Evolutionary conservation across 192 early-diverging fungal species (phyloP).

Genomic region (Coemansia asiatica): DNA sequence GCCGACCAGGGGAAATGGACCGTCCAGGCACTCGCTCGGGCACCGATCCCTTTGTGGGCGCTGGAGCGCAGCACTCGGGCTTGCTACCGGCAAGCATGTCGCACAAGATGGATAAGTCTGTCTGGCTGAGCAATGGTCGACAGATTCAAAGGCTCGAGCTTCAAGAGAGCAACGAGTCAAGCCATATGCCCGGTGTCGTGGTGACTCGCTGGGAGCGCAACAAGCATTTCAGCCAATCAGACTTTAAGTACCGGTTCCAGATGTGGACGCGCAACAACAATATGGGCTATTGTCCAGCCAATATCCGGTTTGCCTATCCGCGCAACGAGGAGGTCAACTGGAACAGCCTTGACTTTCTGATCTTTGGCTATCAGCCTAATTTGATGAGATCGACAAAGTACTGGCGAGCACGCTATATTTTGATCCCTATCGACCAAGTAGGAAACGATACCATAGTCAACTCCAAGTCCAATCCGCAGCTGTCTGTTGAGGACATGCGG

Average conservation of each 20-base stretch:
- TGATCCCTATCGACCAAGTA: slow-evolving; percentile 78
- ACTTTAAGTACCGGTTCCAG: slow-evolving; percentile 71
- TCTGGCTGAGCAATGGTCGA: slow-evolving; percentile 86
- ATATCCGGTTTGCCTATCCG: slow-evolving; percentile 75
- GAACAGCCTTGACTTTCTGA: slow-evolving; percentile 91
- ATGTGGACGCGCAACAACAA: slow-evolving; percentile 81
- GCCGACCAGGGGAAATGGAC: slow-evolving; percentile 5
- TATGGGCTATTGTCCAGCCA: slow-evolving; percentile 59
- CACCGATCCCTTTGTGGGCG: slow-evolving; percentile 6
- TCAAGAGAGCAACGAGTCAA: slow-evolving; percentile 57
- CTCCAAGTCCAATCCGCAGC: slow-evolving; percentile 57
- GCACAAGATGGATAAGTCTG: slow-evolving; percentile 33
- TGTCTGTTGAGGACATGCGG: slow-evolving; percentile 88
- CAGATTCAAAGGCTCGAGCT: slow-evolving; percentile 83
- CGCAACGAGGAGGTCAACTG: slow-evolving; percentile 77
- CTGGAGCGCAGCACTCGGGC: slow-evolving; percentile 5
- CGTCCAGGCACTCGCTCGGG: slow-evolving; percentile 9
- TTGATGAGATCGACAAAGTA: slow-evolving; percentile 76
- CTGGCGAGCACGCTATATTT: slow-evolving; percentile 86
- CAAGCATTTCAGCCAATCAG: slow-evolving; percentile 58
- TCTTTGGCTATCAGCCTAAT: slow-evolving; percentile 83
- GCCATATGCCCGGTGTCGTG: slow-evolving; percentile 77
- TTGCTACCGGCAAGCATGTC: slow-evolving; percentile 11
- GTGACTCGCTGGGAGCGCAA: slow-evolving; percentile 77
- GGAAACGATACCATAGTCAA: slow-evolving; percentile 56